phyloP scores from a whole-genome alignment of 2,329 filamentous ascomycete genomes.

The Fonsecaea multimorphosa region DNA sequence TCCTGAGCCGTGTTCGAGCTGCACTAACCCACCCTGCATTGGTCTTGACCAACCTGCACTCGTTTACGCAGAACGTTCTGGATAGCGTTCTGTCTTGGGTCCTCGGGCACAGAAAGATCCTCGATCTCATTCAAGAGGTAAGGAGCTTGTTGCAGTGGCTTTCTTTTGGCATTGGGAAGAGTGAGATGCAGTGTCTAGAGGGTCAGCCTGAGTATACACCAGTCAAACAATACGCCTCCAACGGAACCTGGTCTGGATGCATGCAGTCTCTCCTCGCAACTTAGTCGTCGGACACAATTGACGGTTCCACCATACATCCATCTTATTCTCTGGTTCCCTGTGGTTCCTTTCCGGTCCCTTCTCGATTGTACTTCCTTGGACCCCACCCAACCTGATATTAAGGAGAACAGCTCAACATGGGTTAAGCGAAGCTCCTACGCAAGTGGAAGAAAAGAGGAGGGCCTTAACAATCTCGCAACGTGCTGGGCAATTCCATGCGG shows the following conservation, averaged over 20 bases:
- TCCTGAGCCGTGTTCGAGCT: constrained; percentile 33
- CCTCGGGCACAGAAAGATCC: constrained; percentile 11
- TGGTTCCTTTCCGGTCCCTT: not conserved
- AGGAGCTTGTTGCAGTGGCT: constrained; percentile 10
- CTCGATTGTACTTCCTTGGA: not conserved
- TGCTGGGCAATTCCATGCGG: not conserved
- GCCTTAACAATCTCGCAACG: not conserved
- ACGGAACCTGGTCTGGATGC: not conserved
- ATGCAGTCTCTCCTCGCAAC: not conserved
- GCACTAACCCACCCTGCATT: constrained; percentile 9
- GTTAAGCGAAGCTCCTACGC: not conserved
- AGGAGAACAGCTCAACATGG: not conserved
- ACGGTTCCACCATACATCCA: not conserved
- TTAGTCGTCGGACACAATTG: not conserved
- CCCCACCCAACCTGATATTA: not conserved
- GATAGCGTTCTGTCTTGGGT: constrained; percentile 36
- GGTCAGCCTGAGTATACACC: not conserved
- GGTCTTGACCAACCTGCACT: constrained; percentile 29
- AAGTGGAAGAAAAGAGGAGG: constrained; percentile 25
- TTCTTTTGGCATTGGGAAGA: not conserved
- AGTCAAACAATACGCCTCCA: not conserved
- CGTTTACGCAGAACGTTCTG: constrained; percentile 36
- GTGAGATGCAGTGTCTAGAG: not conserved
- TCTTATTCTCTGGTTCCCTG: not conserved
- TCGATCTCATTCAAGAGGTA: constrained; percentile 15